Evolutionary conservation across 805 yeast genomes (phyloP).

Genomic region (Metschnikowia reukaufii): DNA sequence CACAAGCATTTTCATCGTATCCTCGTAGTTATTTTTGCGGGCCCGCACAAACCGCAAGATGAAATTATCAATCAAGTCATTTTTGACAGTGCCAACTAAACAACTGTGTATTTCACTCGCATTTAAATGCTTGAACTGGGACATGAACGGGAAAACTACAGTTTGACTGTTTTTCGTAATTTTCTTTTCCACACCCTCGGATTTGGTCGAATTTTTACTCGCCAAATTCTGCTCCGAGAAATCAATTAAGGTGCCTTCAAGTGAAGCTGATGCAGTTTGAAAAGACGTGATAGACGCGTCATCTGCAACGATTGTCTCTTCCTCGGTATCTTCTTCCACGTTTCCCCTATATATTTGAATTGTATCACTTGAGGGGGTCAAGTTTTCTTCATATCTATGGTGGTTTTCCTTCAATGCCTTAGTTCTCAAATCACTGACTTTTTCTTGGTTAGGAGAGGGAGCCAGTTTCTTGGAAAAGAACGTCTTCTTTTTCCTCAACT

Average conservation of each 20-base stretch:
- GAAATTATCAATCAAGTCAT: slow-evolving; percentile 80
- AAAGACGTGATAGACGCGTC: slow-evolving; percentile 32
- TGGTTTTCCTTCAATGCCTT: slow-evolving; percentile 27
- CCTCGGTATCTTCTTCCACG: slow-evolving; percentile 19
- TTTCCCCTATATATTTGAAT: slow-evolving; percentile 23
- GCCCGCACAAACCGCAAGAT: slow-evolving; percentile 79
- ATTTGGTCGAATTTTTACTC: background rate
- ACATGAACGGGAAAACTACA: slow-evolving; percentile 23
- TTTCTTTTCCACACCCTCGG: background rate
- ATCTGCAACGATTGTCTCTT: slow-evolving; percentile 24
- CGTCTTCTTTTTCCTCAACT: slow-evolving; percentile 34
- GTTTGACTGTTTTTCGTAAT: background rate
- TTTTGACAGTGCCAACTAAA: slow-evolving; percentile 62
- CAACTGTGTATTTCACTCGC: slow-evolving; percentile 48
- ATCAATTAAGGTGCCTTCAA: slow-evolving; percentile 8
- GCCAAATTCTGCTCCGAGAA: background rate
- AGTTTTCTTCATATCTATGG: slow-evolving; percentile 26
- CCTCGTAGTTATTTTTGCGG: slow-evolving; percentile 77
- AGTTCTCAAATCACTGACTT: slow-evolving; percentile 27
- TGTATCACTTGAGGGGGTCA: slow-evolving; percentile 23
- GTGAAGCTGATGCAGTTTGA: slow-evolving; percentile 13
- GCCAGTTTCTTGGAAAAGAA: slow-evolving; percentile 23
- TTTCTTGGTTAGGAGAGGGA: slow-evolving; percentile 14
- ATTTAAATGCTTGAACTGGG: slow-evolving; percentile 53
- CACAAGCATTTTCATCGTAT: slow-evolving; percentile 69